Percentiles rank a stretch among this genome's conserved stretches.
phyloP scores from a whole-genome alignment of 371 early-diverging fungal genomes.

The Mucor plumbeus region DNA sequence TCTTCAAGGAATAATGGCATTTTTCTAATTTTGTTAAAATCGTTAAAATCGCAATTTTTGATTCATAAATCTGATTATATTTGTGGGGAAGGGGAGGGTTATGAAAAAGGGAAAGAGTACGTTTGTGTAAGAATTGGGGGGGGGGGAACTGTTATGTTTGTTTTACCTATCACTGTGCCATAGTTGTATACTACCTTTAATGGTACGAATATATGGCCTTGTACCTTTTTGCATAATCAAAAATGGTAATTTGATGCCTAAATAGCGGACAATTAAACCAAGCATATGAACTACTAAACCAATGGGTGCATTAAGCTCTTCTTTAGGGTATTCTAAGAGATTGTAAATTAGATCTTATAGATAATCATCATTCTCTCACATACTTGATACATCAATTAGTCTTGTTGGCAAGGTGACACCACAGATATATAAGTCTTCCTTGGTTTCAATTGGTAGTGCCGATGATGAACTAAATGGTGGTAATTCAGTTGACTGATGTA shows the following conservation, averaged over 20 bases:
- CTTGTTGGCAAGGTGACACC: conserved; percentile 52
- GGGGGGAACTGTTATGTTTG: conserved; percentile 15
- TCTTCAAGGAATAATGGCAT: conserved; percentile 71
- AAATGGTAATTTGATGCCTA: conserved; percentile 80
- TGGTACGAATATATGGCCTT: conserved; percentile 51
- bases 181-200: conserved; percentile 21
- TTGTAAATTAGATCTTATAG: not conserved
- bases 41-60: not conserved
- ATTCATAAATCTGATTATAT: not conserved
- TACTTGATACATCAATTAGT: conserved; percentile 53
- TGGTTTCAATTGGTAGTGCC: not conserved
- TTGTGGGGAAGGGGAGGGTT: too few relatives aligned
- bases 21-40: conserved; percentile 26
- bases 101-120: not conserved
- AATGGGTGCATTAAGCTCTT: conserved; percentile 84
- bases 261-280: conserved; percentile 77
- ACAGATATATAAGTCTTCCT: conserved; percentile 63
- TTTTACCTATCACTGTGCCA: conserved; percentile 30
- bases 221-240: conserved; percentile 59
- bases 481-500: not conserved
- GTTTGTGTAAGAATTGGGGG: not conserved
- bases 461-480: conserved; percentile 11
- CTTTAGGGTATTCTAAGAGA: conserved; percentile 49
- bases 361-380: not conserved
- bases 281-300: conserved; percentile 82